A percentile compares a stretch with the other conserved stretches of the same genome.
Conservation (phyloP, 140 eudicot genomes). For the Bidens hawaiensis region DNA sequence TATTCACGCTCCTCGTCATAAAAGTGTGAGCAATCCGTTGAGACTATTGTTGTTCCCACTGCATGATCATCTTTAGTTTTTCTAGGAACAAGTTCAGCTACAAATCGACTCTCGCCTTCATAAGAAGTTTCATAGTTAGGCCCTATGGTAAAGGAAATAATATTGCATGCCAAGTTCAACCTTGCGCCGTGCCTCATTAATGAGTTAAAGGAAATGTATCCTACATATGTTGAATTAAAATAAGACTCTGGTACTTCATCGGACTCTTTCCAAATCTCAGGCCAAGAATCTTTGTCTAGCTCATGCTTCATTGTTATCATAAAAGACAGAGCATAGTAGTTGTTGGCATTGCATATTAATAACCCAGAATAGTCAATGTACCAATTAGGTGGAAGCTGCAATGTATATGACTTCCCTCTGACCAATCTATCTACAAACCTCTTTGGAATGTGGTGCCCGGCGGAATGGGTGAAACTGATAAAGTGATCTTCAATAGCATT, state of each 20-base stretch:
- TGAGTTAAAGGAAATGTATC: slow-evolving; percentile 24
- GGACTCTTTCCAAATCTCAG: not conserved
- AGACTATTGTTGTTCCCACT: not conserved
- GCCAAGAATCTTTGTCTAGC: not conserved
- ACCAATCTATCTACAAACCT: not conserved
- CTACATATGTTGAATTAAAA: slow-evolving; percentile 9
- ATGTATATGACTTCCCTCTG: not conserved
- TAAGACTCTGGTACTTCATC: not conserved
- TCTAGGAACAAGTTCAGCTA: slow-evolving; percentile 14
- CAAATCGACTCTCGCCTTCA: slow-evolving; percentile 6
- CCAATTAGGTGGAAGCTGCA: slow-evolving; percentile 23
- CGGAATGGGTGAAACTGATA: not conserved
- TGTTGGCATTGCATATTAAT: not conserved
- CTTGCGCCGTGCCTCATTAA: not conserved
- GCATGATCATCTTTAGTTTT: not conserved
- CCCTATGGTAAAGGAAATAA: slow-evolving; percentile 12
- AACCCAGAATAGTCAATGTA: not conserved
- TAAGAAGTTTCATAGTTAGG: not conserved
- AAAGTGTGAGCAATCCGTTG: not conserved
- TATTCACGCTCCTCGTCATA: not conserved
- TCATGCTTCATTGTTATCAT: slow-evolving; percentile 1
- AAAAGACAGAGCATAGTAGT: not conserved
- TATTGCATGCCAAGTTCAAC: slow-evolving; percentile 4
- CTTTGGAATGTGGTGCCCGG: not conserved
- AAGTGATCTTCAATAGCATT: slow-evolving; percentile 18